Evolutionary conservation across 768 basidiomycete genomes (phyloP).

Genomic region (Tulasnella sp.): DNA sequence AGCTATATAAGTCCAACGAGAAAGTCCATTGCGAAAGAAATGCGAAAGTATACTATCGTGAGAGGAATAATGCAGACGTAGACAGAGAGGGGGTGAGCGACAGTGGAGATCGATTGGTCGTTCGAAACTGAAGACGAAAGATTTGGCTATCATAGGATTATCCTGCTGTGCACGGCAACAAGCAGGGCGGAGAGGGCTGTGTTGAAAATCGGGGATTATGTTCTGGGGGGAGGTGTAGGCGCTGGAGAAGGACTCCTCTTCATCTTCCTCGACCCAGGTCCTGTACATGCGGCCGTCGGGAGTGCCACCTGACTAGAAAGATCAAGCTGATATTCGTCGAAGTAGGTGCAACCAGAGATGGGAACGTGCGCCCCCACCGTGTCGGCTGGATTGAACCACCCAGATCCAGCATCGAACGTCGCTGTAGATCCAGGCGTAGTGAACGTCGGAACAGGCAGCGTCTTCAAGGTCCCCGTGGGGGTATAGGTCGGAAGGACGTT

Average conservation of each 20-base stretch:
- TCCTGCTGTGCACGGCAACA: too few relatives aligned
- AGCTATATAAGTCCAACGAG: too few relatives aligned
- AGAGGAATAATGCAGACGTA: too few relatives aligned
- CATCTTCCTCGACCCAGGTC: background rate
- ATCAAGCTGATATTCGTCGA: conserved; percentile 50
- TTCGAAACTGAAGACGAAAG: too few relatives aligned
- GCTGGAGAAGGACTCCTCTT: background rate
- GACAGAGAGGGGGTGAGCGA: too few relatives aligned
- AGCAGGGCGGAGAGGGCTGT: too few relatives aligned
- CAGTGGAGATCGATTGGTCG: too few relatives aligned
- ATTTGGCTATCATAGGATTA: too few relatives aligned
- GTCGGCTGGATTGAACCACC: conserved; percentile 49
- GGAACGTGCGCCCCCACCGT: conserved; percentile 44
- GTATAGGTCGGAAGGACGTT: conserved; percentile 54
- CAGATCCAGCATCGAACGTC: conserved; percentile 38
- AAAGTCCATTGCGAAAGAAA: too few relatives aligned
- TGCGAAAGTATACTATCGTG: too few relatives aligned
- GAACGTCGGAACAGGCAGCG: conserved; percentile 46
- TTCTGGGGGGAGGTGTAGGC: background rate
- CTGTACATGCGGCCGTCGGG: background rate
- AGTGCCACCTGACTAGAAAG: background rate
- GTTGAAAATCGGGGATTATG: background rate
- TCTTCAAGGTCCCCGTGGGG: conserved; percentile 45
- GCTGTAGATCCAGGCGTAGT: conserved; percentile 30
- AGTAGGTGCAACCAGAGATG: conserved; percentile 55